A percentile compares a stretch with the other conserved stretches of the same genome.
These are phyloP conservation scores for Sporisorium exsertum DNA, from an alignment of 1,284 basidiomycete genomes.

Conservation along the genomic window DNA sequence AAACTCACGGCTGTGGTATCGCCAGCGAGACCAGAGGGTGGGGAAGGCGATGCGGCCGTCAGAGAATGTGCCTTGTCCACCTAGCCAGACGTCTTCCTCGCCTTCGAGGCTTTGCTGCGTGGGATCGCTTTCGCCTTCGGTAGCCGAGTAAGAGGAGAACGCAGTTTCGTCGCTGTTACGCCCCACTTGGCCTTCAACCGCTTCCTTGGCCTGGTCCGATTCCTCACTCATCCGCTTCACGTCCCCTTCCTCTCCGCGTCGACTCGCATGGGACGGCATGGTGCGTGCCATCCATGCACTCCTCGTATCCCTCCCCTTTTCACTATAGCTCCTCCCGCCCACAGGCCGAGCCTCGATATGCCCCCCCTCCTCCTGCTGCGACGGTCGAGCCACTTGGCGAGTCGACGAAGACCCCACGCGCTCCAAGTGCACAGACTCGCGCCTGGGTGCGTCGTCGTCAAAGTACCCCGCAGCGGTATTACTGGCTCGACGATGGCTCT, in stretches of 20 bases:
- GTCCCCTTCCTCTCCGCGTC: neutral
- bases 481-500: conserved; percentile 14
- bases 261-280: conserved; percentile 15
- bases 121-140: neutral
- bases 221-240: neutral
- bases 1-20: conserved; percentile 35
- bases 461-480: conserved; percentile 12
- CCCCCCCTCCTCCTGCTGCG: conserved; percentile 8
- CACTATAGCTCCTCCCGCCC: conserved; percentile 10
- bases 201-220: neutral
- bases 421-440: conserved; percentile 14
- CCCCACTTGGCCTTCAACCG: neutral
- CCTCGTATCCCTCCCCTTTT: conserved; percentile 8
- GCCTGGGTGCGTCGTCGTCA: conserved; percentile 3
- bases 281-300: conserved; percentile 9
- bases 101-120: conserved; percentile 6
- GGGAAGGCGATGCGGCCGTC: conserved; percentile 32
- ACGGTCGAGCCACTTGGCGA: conserved; percentile 4
- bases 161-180: conserved; percentile 26
- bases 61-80: conserved; percentile 15
- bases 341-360: conserved; percentile 17
- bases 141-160: neutral
- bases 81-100: conserved; percentile 26
- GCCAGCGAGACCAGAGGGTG: conserved; percentile 24
- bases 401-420: conserved; percentile 8